These are phyloP conservation scores for Sarocladiaceae sp. DNA, from an alignment of 2,329 filamentous ascomycete species.

Conservation along the genomic window DNA sequence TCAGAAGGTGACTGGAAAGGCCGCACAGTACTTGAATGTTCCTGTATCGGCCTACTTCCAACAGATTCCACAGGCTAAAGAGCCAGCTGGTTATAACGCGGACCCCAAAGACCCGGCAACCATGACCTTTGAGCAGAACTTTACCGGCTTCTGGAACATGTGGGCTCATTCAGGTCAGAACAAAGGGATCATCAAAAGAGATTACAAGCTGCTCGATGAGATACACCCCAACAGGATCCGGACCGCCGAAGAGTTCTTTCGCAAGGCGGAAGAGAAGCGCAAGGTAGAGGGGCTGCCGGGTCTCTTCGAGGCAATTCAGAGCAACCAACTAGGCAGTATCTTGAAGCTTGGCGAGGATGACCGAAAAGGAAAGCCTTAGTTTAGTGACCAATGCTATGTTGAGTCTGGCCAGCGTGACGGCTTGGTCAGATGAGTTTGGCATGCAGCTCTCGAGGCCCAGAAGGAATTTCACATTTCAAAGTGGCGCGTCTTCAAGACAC, in stretches of 20 bases:
- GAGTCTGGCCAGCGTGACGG: too few relatives aligned
- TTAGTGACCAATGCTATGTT: too few relatives aligned
- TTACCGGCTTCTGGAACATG: conserved; percentile 46
- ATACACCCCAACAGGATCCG: conserved; percentile 45
- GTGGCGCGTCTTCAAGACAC: too few relatives aligned
- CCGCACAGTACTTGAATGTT: background rate
- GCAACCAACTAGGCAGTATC: too few relatives aligned
- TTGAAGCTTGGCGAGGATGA: too few relatives aligned
- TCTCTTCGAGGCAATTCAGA: too few relatives aligned
- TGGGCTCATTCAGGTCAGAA: conserved; percentile 38
- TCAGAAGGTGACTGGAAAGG: conserved; percentile 10
- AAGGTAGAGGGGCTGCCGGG: background rate
- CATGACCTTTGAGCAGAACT: conserved; percentile 41
- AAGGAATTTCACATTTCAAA: too few relatives aligned
- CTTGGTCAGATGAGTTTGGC: too few relatives aligned
- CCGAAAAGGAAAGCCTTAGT: too few relatives aligned
- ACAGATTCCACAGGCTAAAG: background rate
- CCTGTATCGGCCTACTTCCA: conserved; percentile 2
- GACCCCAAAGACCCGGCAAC: conserved; percentile 23
- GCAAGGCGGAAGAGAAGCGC: conserved; percentile 29
- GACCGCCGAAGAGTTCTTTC: conserved; percentile 45
- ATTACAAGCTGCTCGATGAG: conserved; percentile 46
- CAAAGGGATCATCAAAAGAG: conserved; percentile 35
- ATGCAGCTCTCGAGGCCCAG: too few relatives aligned
- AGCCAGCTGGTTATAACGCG: conserved; percentile 31